A percentile compares a stretch with the other conserved stretches of the same genome.
These are phyloP conservation scores for Cyclostephanos tholiformis DNA, from an alignment of 108 stramenopile genomes.

Conservation along the genomic window DNA sequence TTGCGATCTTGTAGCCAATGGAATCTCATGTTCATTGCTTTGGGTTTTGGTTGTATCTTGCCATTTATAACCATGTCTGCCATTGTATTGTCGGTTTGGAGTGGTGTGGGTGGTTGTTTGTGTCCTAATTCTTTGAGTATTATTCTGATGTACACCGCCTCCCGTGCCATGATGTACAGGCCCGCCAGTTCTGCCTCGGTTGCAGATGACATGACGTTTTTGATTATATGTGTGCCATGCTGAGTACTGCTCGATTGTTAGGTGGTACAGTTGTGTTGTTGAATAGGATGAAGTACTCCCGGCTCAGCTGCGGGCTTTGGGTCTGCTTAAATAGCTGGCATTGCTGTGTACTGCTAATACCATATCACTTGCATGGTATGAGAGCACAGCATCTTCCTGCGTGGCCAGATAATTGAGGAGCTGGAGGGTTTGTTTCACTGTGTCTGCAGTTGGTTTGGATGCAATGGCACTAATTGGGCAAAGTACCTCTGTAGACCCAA, in stretches of 20 bases:
- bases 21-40: too few species aligned
- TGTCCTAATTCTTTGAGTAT: too few species aligned
- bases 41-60: constrained; percentile 9
- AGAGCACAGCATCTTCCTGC: constrained; percentile 46
- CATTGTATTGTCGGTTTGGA: too few species aligned
- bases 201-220: too few species aligned
- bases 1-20: neutral
- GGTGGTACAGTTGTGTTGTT: neutral
- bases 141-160: too few species aligned
- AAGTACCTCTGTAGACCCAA: too few species aligned
- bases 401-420: constrained; percentile 51
- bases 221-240: constrained; percentile 7
- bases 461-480: too few species aligned
- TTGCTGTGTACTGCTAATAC: constrained; percentile 35
- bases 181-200: too few species aligned
- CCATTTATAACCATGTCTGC: too few species aligned
- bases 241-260: constrained; percentile 11
- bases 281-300: constrained; percentile 42
- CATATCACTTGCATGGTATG: constrained; percentile 48
- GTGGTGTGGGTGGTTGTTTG: too few species aligned
- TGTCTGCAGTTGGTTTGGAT: constrained; percentile 28
- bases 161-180: too few species aligned
- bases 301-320: constrained; percentile 43
- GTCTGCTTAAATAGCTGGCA: constrained; percentile 40
- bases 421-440: constrained; percentile 19